These are phyloP conservation scores for Silene latifolia DNA, from an alignment of 148 eudicot genomes.

Conservation along the genomic window DNA sequence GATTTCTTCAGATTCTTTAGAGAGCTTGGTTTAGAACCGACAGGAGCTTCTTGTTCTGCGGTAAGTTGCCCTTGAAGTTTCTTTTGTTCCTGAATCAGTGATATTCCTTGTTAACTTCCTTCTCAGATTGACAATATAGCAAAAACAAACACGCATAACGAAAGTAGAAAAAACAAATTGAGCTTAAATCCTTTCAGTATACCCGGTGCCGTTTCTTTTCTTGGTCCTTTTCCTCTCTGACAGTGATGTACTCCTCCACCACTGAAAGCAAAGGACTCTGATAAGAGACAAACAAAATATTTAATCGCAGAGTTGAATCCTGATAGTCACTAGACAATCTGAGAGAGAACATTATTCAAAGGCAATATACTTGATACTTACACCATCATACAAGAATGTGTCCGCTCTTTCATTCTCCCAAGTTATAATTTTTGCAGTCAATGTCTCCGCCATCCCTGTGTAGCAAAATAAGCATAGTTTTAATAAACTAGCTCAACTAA, in stretches of 20 bases:
- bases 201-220: slow-evolving; percentile 85
- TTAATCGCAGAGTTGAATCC: background rate
- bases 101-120: background rate
- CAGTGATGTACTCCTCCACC: slow-evolving; percentile 64
- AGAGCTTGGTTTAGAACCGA: slow-evolving; percentile 90
- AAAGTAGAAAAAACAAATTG: background rate
- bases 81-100: slow-evolving; percentile 76
- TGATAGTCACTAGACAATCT: background rate
- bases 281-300: slow-evolving; percentile 11
- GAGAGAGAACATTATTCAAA: background rate
- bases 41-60: slow-evolving; percentile 75
- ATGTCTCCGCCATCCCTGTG: slow-evolving; percentile 78
- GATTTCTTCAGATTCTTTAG: slow-evolving; percentile 70
- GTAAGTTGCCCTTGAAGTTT: slow-evolving; percentile 81
- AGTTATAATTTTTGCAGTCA: slow-evolving; percentile 54
- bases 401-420: slow-evolving; percentile 85
- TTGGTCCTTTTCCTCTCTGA: slow-evolving; percentile 73
- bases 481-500: background rate
- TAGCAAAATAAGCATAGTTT: slow-evolving; percentile 9
- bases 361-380: slow-evolving; percentile 37
- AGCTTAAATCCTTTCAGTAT: slow-evolving; percentile 16
- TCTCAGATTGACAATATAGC: background rate
- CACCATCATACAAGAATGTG: slow-evolving; percentile 84
- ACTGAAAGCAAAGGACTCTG: slow-evolving; percentile 72
- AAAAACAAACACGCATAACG: background rate